Percentiles rank a stretch among this genome's conserved stretches.
phyloP scores from a whole-genome alignment of 2,329 filamentous ascomycete species.

The Phaeosphaeriaceae sp. region DNA sequence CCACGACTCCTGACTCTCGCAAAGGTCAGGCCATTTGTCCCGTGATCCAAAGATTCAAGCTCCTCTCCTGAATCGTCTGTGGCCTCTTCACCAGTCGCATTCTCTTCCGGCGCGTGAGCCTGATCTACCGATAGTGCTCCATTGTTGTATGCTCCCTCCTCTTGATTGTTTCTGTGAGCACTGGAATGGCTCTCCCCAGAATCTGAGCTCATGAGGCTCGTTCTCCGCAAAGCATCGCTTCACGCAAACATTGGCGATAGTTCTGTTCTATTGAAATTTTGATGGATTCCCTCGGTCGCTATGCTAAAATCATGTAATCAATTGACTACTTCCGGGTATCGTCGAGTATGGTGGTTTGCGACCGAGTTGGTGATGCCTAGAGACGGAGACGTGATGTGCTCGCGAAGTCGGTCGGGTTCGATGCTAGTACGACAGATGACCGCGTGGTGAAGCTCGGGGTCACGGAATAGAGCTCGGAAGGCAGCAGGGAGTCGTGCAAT shows the following conservation, averaged over 20 bases:
- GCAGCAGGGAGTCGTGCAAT: not conserved
- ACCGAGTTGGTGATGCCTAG: not conserved
- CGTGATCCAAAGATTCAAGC: constrained; percentile 27
- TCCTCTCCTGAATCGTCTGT: constrained; percentile 29
- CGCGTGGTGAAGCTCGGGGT: not conserved
- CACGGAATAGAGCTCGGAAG: not conserved
- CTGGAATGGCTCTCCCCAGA: constrained; percentile 67
- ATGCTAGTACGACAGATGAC: not conserved
- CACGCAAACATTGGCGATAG: constrained; percentile 28
- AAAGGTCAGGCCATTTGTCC: constrained; percentile 41
- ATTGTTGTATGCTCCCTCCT: constrained; percentile 45
- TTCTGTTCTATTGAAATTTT: not conserved
- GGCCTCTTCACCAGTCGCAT: constrained; percentile 14
- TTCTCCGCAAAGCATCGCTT: constrained; percentile 61
- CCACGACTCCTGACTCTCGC: constrained; percentile 34
- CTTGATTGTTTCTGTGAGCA: constrained; percentile 60
- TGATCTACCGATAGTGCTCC: constrained; percentile 62
- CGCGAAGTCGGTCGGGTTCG: not conserved
- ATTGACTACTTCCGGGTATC: constrained; percentile 8
- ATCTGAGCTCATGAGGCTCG: constrained; percentile 73
- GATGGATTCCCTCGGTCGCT: constrained; percentile 7
- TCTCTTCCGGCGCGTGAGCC: constrained; percentile 41
- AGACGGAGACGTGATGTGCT: not conserved
- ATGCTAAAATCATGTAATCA: constrained; percentile 4
- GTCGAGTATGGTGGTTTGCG: not conserved